These are phyloP conservation scores for Calonectria pseudoreteaudii DNA, from an alignment of 2,329 filamentous ascomycete genomes.

Conservation along the genomic window DNA sequence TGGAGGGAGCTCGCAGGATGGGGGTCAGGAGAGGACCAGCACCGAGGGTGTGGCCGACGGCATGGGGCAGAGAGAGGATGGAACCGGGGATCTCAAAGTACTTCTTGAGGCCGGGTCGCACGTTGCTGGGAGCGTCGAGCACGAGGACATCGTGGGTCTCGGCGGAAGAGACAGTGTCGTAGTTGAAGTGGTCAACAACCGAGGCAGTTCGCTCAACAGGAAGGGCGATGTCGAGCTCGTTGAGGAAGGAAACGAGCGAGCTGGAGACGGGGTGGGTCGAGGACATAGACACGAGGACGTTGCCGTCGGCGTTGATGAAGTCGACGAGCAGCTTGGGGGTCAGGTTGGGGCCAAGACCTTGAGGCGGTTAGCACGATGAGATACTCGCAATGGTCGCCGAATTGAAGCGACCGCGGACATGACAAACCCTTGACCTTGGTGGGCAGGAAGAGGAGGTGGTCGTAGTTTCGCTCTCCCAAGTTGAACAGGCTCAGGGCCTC, in stretches of 20 bases:
- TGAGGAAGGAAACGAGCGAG: constrained; percentile 80
- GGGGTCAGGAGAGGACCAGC: constrained; percentile 82
- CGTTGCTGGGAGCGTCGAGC: constrained; percentile 73
- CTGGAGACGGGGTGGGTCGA: constrained; percentile 76
- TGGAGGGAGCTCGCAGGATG: constrained; percentile 83
- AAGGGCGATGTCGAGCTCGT: constrained; percentile 91
- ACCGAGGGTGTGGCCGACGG: constrained; percentile 85
- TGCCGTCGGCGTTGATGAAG: constrained; percentile 92
- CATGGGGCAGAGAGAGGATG: constrained; percentile 83
- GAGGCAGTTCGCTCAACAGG: constrained; percentile 86
- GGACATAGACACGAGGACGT: constrained; percentile 88
- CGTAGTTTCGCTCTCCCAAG: constrained; percentile 88
- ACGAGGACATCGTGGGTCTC: constrained; percentile 92
- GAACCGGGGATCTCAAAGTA: constrained; percentile 73
- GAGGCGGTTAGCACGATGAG: constrained; percentile 25
- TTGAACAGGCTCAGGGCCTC: constrained; percentile 82
- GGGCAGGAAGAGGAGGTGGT: constrained; percentile 91
- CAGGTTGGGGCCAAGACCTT: constrained; percentile 88
- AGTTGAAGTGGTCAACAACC: constrained; percentile 96
- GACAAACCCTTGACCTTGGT: constrained; percentile 87
- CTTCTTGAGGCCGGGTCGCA: constrained; percentile 77
- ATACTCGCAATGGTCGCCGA: not conserved
- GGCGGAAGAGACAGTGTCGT: constrained; percentile 79
- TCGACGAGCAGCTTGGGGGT: constrained; percentile 88
- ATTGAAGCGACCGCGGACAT: constrained; percentile 10